Conservation (phyloP, 164 flowering plant species). For the Tetrastigma voinierianum region DNA sequence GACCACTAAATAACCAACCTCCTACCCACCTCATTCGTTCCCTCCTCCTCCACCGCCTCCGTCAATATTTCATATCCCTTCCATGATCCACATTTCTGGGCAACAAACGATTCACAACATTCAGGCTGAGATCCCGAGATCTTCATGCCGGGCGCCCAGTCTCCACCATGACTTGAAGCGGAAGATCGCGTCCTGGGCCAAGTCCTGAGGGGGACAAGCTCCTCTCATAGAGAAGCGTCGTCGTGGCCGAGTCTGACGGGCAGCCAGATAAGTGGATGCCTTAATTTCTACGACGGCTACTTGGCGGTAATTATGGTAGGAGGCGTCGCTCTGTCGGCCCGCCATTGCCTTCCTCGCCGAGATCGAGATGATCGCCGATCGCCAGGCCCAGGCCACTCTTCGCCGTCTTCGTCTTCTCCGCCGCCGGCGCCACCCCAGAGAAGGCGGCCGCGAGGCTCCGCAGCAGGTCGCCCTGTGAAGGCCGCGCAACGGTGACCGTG, state of each 20-base stretch:
- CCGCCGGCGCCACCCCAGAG: conserved; percentile 12
- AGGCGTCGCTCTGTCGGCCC: conserved; percentile 97
- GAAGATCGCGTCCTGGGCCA: conserved; percentile 89
- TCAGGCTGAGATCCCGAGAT: conserved; percentile 92
- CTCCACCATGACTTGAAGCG: conserved; percentile 98
- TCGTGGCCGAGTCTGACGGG: conserved; percentile 96
- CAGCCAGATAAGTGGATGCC: conserved; percentile 98
- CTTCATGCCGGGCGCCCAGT: conserved; percentile 99
- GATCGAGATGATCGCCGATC: conserved; percentile 68
- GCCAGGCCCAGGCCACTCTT: conserved; percentile 50
- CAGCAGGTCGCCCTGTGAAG: conserved; percentile 10
- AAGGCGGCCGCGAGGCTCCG: conserved; percentile 7
- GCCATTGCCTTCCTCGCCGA: conserved; percentile 90
- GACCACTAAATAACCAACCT: conserved; percentile 42
- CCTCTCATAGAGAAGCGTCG: conserved; percentile 88
- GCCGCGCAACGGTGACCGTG: conserved; percentile 7
- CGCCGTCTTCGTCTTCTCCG: conserved; percentile 20
- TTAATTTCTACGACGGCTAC: conserved; percentile 95
- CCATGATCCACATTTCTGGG: not conserved
- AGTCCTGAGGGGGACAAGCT: conserved; percentile 93
- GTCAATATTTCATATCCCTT: conserved; percentile 15
- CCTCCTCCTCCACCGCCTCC: conserved; percentile 40
- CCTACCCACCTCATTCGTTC: conserved; percentile 51
- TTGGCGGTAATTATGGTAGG: conserved; percentile 90
- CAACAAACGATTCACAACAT: conserved; percentile 14